Percentiles rank a stretch among this genome's conserved stretches.
These are phyloP conservation scores for Mycena haematopus DNA, from an alignment of 768 basidiomycete genomes.

Conservation along the genomic window DNA sequence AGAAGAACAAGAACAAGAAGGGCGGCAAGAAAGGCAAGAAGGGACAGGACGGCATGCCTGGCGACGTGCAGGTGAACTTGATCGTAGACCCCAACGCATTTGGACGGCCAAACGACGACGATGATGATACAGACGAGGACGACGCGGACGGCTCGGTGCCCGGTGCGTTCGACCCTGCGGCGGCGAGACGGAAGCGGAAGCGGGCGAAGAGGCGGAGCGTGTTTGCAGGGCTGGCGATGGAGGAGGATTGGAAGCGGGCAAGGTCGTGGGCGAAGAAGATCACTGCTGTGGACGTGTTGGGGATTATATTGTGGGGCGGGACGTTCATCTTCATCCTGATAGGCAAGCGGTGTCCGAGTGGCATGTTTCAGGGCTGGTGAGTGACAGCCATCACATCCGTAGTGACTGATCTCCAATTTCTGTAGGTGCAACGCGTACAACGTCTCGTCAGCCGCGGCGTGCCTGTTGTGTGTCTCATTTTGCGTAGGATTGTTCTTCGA, in stretches of 20 bases:
- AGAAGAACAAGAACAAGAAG: constrained; percentile 43
- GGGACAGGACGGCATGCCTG: constrained; percentile 45
- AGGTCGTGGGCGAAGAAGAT: constrained; percentile 60
- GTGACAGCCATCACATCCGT: constrained; percentile 29
- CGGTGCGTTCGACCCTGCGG: constrained; percentile 40
- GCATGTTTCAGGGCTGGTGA: constrained; percentile 68
- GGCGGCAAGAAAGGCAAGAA: constrained; percentile 45
- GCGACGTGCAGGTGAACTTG: constrained; percentile 73
- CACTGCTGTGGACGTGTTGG: constrained; percentile 54
- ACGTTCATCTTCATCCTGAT: constrained; percentile 65
- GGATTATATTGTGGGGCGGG: constrained; percentile 60
- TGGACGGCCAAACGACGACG: constrained; percentile 45
- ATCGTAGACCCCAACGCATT: constrained; percentile 74
- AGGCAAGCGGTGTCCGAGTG: constrained; percentile 69
- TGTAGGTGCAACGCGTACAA: constrained; percentile 77
- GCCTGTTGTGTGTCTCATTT: constrained; percentile 62
- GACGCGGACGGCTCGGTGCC: constrained; percentile 45
- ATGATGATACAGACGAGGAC: constrained; percentile 44
- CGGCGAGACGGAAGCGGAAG: constrained; percentile 42
- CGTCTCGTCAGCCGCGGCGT: constrained; percentile 66
- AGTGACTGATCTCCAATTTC: constrained; percentile 6
- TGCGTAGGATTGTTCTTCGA: constrained; percentile 65
- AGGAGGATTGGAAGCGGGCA: constrained; percentile 66
- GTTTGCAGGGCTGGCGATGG: constrained; percentile 67
- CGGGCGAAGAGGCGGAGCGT: constrained; percentile 53